Evolutionary conservation across 139 green algal species (phyloP), one percentile per base, ranked within the genome.

Genomic region (Monoraphidium neglectum): DNA sequence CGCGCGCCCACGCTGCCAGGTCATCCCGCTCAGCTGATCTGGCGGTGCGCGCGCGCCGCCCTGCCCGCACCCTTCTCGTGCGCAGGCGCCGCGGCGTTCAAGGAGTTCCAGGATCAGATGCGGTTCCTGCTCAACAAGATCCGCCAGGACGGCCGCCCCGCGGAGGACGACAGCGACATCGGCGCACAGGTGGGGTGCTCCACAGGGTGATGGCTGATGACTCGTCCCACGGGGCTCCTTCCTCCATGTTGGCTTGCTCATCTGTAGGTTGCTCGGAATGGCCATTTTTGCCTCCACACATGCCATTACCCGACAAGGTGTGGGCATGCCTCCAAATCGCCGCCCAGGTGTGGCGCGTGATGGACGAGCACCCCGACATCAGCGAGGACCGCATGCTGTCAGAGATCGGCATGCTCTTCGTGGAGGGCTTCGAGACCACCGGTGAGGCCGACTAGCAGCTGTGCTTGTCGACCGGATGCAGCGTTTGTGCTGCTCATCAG

Each of bases 341-440:
- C n/a, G n/a, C n/a, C n/a, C 43, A 51, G 43, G 43, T 51, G 8
- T 51, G 43, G 32, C 70, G 53, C 6, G 53, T 72, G 40, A 26
- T 80, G 65, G 5, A 57, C 13, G 26, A 66, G 28, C 75, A 80
- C 35, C 75, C 75, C 1, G 66, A 75, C 21, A 75, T 80, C 54
- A 60, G 18, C 30, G 49, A 77, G 13, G 70, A 32, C 26, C 66
- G 79, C 3, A 56, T 85, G 18, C 76, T 86, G 46, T 73, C 40
- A 32, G 81, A 89, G 80, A 87, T 89, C 32, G 84, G 84, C 63
- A 91, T 91, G 72, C 78, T 91, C 68, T 91, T 91, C 75, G 83
- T 91, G 37, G 86, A 90, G 80, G 86, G 86, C 26, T 91, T 91
- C 62, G 86, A 91, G 80, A 91, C 86, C 43, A 91, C 43, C 8